Conservation (phyloP, 352 stramenopile species). For the Phytophthora foliorum region DNA sequence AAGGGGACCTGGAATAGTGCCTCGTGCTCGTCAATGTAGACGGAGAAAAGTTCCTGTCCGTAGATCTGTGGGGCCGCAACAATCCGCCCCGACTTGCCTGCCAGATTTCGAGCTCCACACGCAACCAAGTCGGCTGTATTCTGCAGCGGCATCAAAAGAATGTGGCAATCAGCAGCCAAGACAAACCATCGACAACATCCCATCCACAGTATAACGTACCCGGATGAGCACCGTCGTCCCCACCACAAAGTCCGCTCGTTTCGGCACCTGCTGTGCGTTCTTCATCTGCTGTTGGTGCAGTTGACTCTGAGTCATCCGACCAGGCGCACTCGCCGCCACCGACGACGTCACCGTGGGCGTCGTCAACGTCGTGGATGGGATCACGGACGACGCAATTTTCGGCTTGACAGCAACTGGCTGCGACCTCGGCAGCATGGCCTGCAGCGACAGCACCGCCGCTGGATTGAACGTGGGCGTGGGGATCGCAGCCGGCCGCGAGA, state of each 20-base stretch:
- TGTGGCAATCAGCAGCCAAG: slow-evolving; percentile 2
- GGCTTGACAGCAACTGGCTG: slow-evolving; percentile 43
- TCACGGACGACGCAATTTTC: slow-evolving; percentile 40
- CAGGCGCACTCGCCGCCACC: slow-evolving; percentile 20
- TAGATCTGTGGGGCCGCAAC: slow-evolving; percentile 82
- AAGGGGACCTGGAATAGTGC: slow-evolving; percentile 86
- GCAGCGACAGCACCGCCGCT: slow-evolving; percentile 40
- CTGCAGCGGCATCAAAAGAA: slow-evolving; percentile 32
- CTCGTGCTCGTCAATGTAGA: slow-evolving; percentile 88
- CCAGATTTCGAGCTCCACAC: slow-evolving; percentile 78
- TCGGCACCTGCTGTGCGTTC: slow-evolving; percentile 40
- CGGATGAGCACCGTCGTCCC: slow-evolving; percentile 76
- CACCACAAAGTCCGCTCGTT: slow-evolving; percentile 71
- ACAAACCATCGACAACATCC: background rate
- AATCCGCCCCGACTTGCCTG: slow-evolving; percentile 78
- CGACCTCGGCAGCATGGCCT: slow-evolving; percentile 42
- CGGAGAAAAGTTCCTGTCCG: slow-evolving; percentile 82
- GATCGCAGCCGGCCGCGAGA: slow-evolving; percentile 30
- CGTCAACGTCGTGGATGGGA: slow-evolving; percentile 39
- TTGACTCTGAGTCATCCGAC: slow-evolving; percentile 44
- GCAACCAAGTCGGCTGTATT: slow-evolving; percentile 79
- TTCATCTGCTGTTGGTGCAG: slow-evolving; percentile 52
- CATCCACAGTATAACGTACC: slow-evolving; percentile 52
- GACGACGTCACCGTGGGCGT: slow-evolving; percentile 28
- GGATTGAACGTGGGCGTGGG: slow-evolving; percentile 39